Conservation (phyloP, 768 basidiomycete species). For the Tephrocybe sp. region DNA sequence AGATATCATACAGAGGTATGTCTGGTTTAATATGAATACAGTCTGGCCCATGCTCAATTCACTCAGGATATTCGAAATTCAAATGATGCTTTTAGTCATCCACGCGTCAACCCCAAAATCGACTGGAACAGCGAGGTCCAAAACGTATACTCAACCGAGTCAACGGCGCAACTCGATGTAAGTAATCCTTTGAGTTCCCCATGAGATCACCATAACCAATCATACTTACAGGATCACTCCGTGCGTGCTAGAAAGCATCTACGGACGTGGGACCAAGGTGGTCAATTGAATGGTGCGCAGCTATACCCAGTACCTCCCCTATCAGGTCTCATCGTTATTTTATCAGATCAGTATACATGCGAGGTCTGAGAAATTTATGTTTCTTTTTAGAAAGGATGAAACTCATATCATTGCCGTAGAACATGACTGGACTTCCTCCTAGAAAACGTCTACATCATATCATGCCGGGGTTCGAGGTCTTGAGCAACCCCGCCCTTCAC, state of each 20-base stretch:
- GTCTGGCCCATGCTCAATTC: not conserved
- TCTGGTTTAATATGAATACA: not conserved
- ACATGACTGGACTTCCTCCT: slow-evolving; percentile 53
- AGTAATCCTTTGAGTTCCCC: slow-evolving; percentile 9
- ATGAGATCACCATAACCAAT: slow-evolving; percentile 5
- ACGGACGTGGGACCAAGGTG: slow-evolving; percentile 60
- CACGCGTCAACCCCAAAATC: slow-evolving; percentile 42
- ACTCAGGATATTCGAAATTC: slow-evolving; percentile 37
- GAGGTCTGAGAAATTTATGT: slow-evolving; percentile 37
- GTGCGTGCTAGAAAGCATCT: slow-evolving; percentile 58
- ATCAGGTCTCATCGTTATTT: slow-evolving; percentile 6
- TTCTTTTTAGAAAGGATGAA: slow-evolving; percentile 17
- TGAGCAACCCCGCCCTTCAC: slow-evolving; percentile 54
- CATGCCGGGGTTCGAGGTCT: slow-evolving; percentile 57
- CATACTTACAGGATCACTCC: slow-evolving; percentile 33
- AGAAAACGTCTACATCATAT: slow-evolving; percentile 69
- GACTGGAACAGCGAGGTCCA: slow-evolving; percentile 48
- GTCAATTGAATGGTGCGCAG: slow-evolving; percentile 41
- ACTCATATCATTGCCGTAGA: slow-evolving; percentile 33
- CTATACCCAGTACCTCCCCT: not conserved
- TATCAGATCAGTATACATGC: slow-evolving; percentile 44
- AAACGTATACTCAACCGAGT: slow-evolving; percentile 41
- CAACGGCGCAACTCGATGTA: slow-evolving; percentile 46
- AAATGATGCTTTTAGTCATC: slow-evolving; percentile 40
- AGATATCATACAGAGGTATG: slow-evolving; percentile 45